Conservation (phyloP, 306 rosid species). For the Ormosia semicastrata region DNA sequence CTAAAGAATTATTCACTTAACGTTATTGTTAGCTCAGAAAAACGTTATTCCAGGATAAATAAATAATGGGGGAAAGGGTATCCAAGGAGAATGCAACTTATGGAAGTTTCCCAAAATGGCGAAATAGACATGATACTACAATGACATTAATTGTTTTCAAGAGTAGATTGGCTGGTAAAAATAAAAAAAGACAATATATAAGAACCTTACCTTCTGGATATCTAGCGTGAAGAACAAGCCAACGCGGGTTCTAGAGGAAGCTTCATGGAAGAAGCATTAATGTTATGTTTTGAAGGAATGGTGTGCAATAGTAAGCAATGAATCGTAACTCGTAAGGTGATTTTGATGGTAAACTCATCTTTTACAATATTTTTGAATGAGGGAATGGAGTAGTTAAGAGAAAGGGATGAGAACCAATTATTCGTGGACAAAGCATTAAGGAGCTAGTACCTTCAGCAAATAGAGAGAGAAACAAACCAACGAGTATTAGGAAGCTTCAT, state of each 20-base stretch:
- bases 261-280: slow-evolving; percentile 27
- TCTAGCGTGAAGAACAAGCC: background rate
- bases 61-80: background rate
- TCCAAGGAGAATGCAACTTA: background rate
- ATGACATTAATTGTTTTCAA: background rate
- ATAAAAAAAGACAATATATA: background rate
- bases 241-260: slow-evolving; percentile 26
- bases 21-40: background rate
- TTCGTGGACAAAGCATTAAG: no score
- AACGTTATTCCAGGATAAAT: background rate
- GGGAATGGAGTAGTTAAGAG: background rate
- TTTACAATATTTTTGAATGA: background rate
- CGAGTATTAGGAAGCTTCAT: slow-evolving; percentile 36
- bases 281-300: background rate
- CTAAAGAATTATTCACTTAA: background rate
- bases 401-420: background rate
- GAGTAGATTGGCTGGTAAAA: background rate
- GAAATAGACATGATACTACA: background rate
- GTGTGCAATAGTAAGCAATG: background rate
- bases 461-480: background rate
- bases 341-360: background rate
- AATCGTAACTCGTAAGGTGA: no score
- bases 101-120: slow-evolving; percentile 6
- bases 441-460: background rate
- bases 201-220: background rate